Conservation (phyloP, 2,329 filamentous ascomycete genomes). For the Venturia effusa region DNA sequence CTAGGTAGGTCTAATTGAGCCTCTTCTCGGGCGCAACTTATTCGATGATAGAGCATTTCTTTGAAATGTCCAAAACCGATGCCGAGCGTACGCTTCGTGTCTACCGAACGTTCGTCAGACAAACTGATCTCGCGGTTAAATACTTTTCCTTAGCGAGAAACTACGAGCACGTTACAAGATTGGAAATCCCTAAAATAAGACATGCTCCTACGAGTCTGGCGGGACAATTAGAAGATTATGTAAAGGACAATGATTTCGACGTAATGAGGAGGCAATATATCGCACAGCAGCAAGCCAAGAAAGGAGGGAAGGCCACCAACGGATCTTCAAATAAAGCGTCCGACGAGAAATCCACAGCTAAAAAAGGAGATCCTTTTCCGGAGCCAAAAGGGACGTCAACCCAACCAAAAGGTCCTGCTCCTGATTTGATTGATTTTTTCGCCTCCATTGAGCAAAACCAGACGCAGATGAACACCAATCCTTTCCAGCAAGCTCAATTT, state of each 20-base stretch:
- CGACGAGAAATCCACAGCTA: constrained; percentile 19
- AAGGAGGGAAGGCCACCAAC: constrained; percentile 32
- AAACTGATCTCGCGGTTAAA: constrained; percentile 86
- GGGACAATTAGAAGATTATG: constrained; percentile 82
- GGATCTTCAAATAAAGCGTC: constrained; percentile 25
- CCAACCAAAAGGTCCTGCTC: constrained; percentile 49
- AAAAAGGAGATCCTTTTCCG: constrained; percentile 18
- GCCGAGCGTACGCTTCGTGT: constrained; percentile 85
- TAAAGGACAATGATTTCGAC: constrained; percentile 92
- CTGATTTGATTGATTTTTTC: constrained; percentile 88
- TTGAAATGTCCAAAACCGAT: constrained; percentile 93
- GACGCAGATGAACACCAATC: constrained; percentile 41
- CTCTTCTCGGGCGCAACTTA: constrained; percentile 15
- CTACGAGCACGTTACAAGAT: constrained; percentile 81
- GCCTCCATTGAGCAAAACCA: constrained; percentile 87
- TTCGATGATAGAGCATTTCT: constrained; percentile 66
- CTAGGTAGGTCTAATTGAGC: constrained; percentile 50
- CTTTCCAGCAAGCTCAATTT: constrained; percentile 14
- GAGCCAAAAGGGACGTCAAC: constrained; percentile 29
- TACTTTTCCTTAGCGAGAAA: constrained; percentile 80
- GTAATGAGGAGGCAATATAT: constrained; percentile 85
- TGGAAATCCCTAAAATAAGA: constrained; percentile 94
- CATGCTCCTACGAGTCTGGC: constrained; percentile 90
- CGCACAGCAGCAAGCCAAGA: constrained; percentile 69
- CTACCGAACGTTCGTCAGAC: constrained; percentile 82